Evolutionary conservation across 1,284 basidiomycete species (phyloP).

Genomic region (Moniliella sp.): DNA sequence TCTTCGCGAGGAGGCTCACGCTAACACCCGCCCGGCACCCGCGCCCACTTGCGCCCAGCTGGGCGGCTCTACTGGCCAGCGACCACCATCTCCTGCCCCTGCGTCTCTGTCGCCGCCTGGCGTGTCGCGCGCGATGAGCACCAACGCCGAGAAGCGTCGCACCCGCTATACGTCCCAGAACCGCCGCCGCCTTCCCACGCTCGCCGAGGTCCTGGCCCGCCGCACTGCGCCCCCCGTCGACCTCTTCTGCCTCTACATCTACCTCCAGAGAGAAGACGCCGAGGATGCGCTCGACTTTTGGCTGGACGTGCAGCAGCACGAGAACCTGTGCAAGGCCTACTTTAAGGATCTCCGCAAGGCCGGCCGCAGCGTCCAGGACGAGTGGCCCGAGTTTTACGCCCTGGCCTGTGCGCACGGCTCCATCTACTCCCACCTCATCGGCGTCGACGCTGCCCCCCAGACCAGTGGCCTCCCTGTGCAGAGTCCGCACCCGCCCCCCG

Average conservation of each 20-base stretch:
- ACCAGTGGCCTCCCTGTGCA: not conserved
- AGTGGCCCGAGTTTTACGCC: slow-evolving; percentile 84
- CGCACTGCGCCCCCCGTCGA: slow-evolving; percentile 74
- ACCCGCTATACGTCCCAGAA: too few species aligned
- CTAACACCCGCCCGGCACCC: too few species aligned
- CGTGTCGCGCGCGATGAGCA: too few species aligned
- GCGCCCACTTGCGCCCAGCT: too few species aligned
- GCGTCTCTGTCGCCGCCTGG: too few species aligned
- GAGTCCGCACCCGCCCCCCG: not conserved
- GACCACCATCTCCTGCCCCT: too few species aligned
- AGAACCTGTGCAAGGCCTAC: slow-evolving; percentile 88
- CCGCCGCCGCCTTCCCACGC: slow-evolving; percentile 31
- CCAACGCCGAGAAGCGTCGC: too few species aligned
- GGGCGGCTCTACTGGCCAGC: too few species aligned
- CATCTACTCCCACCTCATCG: slow-evolving; percentile 72
- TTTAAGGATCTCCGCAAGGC: slow-evolving; percentile 93
- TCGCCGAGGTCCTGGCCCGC: slow-evolving; percentile 32
- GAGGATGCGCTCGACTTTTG: slow-evolving; percentile 94
- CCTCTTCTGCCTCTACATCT: slow-evolving; percentile 77
- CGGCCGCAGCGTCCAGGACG: slow-evolving; percentile 67
- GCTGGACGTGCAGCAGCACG: slow-evolving; percentile 96
- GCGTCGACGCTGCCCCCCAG: slow-evolving; percentile 37
- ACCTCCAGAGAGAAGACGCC: slow-evolving; percentile 55
- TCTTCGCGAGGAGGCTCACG: too few species aligned
- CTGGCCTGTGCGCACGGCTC: slow-evolving; percentile 49